Evolutionary conservation across 495 filamentous ascomycete species (phyloP).

Genomic region (Alectoria sarmentosa): DNA sequence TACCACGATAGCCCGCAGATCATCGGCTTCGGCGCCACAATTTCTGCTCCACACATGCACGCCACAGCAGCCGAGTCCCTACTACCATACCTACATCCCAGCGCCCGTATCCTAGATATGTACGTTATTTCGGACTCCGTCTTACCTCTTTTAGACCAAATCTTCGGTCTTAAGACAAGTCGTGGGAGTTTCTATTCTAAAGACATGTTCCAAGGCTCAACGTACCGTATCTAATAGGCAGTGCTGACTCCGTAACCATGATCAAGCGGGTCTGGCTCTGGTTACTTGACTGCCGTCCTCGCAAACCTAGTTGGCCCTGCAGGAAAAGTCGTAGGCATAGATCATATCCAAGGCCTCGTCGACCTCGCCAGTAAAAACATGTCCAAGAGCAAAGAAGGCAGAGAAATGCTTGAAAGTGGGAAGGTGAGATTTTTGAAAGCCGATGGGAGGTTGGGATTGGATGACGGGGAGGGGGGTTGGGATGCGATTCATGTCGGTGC

Average conservation of each 20-base stretch:
- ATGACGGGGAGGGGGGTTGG: constrained; percentile 44
- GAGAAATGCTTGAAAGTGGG: constrained; percentile 49
- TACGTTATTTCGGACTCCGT: too few species aligned
- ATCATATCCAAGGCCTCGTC: constrained; percentile 75
- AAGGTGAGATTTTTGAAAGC: constrained; percentile 66
- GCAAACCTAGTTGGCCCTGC: constrained; percentile 59
- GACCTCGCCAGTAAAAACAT: constrained; percentile 71
- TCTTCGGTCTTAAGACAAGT: too few species aligned
- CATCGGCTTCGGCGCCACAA: constrained; percentile 85
- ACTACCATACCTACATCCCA: constrained; percentile 50
- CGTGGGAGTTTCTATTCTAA: too few species aligned
- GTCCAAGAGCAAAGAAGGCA: constrained; percentile 60
- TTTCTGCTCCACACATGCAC: constrained; percentile 97
- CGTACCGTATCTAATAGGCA: too few species aligned
- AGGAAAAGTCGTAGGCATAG: constrained; percentile 70
- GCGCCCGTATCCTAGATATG: constrained; percentile 71
- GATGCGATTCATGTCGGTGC: constrained; percentile 98
- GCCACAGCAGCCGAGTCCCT: constrained; percentile 66
- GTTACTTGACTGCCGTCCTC: constrained; percentile 86
- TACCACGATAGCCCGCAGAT: constrained; percentile 88
- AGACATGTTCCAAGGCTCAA: too few species aligned
- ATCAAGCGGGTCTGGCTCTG: constrained; percentile 80
- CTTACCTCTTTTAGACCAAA: too few species aligned
- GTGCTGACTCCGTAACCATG: too few species aligned
- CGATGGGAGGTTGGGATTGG: constrained; percentile 72